phyloP scores from a whole-genome alignment of 331 rosid species.

The Quercus phellos region DNA sequence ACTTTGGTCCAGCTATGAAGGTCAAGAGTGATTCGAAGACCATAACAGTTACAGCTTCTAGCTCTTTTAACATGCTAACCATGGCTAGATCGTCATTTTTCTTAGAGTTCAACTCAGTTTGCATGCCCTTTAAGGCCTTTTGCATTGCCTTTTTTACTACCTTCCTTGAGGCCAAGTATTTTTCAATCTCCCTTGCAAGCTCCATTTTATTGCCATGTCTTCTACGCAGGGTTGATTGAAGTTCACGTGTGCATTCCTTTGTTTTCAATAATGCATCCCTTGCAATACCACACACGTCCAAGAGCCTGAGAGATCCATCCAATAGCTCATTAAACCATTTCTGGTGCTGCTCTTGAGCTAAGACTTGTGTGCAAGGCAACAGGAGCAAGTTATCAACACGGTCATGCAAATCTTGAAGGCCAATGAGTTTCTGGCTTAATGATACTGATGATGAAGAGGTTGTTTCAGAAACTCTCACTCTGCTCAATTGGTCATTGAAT shows the following conservation, averaged over 20 bases:
- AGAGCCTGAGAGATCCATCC: slow-evolving; percentile 44
- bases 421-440: slow-evolving; percentile 15
- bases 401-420: slow-evolving; percentile 22
- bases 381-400: slow-evolving; percentile 25
- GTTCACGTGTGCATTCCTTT: slow-evolving; percentile 36
- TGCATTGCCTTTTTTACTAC: too few relatives aligned
- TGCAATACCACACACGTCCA: slow-evolving; percentile 33
- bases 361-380: slow-evolving; percentile 22
- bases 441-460: slow-evolving; percentile 29
- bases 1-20: too few relatives aligned
- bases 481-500: slow-evolving; percentile 28
- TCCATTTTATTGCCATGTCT: too few relatives aligned
- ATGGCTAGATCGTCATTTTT: too few relatives aligned
- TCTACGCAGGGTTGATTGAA: slow-evolving; percentile 26
- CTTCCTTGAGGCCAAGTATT: too few relatives aligned
- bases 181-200: too few relatives aligned
- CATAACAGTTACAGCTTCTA: too few relatives aligned
- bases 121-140: too few relatives aligned
- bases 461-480: slow-evolving; percentile 28
- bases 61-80: too few relatives aligned
- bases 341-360: background rate
- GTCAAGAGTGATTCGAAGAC: too few relatives aligned
- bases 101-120: too few relatives aligned
- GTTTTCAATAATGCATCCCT: slow-evolving; percentile 35
- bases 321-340: slow-evolving; percentile 31